These are phyloP conservation scores for Glycine tomentella DNA, from an alignment of 306 rosid species.

Conservation along the genomic window DNA sequence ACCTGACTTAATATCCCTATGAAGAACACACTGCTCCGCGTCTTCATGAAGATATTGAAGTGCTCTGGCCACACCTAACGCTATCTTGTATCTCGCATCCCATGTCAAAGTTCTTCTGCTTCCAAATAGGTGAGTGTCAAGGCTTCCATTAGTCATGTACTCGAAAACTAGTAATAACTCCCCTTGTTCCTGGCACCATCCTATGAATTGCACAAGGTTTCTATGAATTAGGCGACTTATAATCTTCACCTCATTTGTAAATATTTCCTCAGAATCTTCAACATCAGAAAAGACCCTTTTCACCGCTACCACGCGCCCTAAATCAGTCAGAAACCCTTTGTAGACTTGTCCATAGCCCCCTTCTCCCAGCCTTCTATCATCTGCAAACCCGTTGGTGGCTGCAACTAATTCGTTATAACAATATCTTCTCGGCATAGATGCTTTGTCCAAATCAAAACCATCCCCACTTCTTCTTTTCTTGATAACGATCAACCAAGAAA, in stretches of 20 bases:
- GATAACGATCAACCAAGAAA: slow-evolving; percentile 24
- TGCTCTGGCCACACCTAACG: slow-evolving; percentile 50
- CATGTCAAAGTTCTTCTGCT: slow-evolving; percentile 39
- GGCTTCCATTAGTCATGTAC: not conserved
- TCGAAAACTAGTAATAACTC: too few relatives aligned
- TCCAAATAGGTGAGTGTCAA: slow-evolving; percentile 52
- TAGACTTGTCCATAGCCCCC: slow-evolving; percentile 63
- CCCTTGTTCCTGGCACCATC: too few relatives aligned
- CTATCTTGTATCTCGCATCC: slow-evolving; percentile 47
- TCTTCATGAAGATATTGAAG: slow-evolving; percentile 64
- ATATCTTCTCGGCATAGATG: slow-evolving; percentile 50
- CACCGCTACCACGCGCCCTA: too few relatives aligned
- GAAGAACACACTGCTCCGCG: slow-evolving; percentile 52
- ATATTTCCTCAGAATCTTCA: too few relatives aligned
- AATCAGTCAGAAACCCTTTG: slow-evolving; percentile 39
- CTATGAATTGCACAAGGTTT: too few relatives aligned
- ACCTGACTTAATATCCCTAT: slow-evolving; percentile 59
- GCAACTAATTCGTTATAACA: slow-evolving; percentile 46
- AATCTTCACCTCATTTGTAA: too few relatives aligned
- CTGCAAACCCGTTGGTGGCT: slow-evolving; percentile 36
- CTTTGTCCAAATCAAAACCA: slow-evolving; percentile 46
- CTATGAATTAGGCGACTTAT: too few relatives aligned
- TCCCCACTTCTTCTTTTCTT: slow-evolving; percentile 36
- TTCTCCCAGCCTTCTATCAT: slow-evolving; percentile 51
- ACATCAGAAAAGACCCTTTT: too few relatives aligned